phyloP scores from a whole-genome alignment of 129 eudicot genomes.

The Centrapalus pauciflorus region DNA sequence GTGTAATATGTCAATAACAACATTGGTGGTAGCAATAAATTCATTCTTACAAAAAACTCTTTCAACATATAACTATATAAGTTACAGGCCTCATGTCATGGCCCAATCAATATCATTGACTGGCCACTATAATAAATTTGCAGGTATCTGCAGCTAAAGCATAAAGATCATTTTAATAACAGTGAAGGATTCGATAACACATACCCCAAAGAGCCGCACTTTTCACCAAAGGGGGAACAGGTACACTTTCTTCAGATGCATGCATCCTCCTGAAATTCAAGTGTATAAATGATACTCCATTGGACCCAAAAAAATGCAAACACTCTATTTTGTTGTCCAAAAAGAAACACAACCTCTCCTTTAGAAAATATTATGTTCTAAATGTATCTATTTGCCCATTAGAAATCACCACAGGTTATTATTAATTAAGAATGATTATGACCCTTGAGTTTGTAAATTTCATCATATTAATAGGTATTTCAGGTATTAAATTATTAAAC shows the following conservation, averaged over 20 bases:
- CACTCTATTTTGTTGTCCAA: background rate
- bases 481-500: conserved; percentile 2
- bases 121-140: background rate
- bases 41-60: background rate
- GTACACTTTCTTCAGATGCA: conserved; percentile 75
- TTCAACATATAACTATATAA: background rate
- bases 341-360: background rate
- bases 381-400: background rate
- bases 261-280: conserved; percentile 57
- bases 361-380: background rate
- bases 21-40: background rate
- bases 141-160: background rate
- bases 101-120: background rate
- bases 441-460: background rate
- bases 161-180: background rate
- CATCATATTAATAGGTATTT: background rate
- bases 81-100: no score
- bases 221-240: conserved; percentile 80
- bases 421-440: background rate
- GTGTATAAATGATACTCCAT: background rate
- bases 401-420: background rate
- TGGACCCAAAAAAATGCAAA: background rate
- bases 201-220: conserved; percentile 98
- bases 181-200: background rate
- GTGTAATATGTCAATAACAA: background rate